A percentile compares a stretch with the other conserved stretches of the same genome.
phyloP scores from a whole-genome alignment of 2,329 filamentous ascomycete species.

The Pseudopyricularia cyperi region DNA sequence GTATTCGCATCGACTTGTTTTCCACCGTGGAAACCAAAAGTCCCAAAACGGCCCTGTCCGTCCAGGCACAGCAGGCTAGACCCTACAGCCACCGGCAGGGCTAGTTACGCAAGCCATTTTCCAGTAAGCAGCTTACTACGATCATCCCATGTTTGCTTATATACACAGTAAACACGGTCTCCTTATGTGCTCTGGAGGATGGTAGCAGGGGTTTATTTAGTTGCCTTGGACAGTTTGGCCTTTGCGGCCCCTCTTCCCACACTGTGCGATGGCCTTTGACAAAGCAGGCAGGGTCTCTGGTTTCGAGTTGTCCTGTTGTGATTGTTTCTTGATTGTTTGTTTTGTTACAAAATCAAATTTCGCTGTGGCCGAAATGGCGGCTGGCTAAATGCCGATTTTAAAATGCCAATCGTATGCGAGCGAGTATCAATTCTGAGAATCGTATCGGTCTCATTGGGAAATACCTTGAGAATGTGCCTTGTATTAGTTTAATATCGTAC shows the following conservation, averaged over 20 bases:
- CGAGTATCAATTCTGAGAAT: too few species aligned
- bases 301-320: neutral
- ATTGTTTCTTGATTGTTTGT: neutral
- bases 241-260: neutral
- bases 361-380: too few species aligned
- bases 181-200: neutral
- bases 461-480: too few species aligned
- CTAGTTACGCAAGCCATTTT: neutral
- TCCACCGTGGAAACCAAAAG: neutral
- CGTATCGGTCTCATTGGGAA: too few species aligned
- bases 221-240: neutral
- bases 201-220: neutral
- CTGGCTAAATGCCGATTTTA: too few species aligned
- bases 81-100: neutral
- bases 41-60: neutral
- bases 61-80: neutral
- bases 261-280: neutral
- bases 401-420: too few species aligned
- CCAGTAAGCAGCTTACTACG: neutral
- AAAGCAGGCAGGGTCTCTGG: neutral
- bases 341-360: too few species aligned
- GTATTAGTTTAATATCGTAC: too few species aligned
- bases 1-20: neutral
- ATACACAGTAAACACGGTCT: too few species aligned
- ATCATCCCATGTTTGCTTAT: too few species aligned